Evolutionary conservation across 768 basidiomycete genomes (phyloP), one percentile per base, ranked within the genome.

Genomic region (Leccinum arenicola): DNA sequence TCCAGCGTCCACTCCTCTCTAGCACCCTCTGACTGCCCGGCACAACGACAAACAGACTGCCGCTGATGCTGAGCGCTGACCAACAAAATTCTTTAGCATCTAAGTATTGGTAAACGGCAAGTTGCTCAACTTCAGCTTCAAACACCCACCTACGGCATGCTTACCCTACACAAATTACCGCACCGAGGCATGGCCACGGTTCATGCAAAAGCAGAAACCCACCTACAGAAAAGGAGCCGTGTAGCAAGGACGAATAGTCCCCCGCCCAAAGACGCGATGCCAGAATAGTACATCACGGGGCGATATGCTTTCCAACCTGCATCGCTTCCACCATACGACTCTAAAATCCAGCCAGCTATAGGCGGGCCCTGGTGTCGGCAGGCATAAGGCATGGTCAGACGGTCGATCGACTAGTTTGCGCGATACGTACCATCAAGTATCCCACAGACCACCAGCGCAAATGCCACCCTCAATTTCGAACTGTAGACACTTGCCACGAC

Each of bases 401-500:
- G n/a, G 4, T 43, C n/a, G n/a, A 43, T n/a, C 0, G n/a, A 43
- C 40, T 43, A n/a, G 3, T 19, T 9, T 43, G 40, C 17, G 17
- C n/a, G n/a, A 27, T 15, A 55, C 64, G 55, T 48, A 71, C 65
- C 56, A 67, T 58, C 7, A 70, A 51, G 43, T 72, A 73, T 40
- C 74, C 72, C 27, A 68, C 61, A 1, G 68, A 66, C 73, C 73
- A 74, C 62, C 73, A 76, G 74, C 19, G 72, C 73, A 38, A 76
- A 68, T 1, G 73, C 73, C 19, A 67, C 63, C 19, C 69, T 59
- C n/a, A 73, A 59, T 25, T 73, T 70, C 14, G 66, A 48, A 23
- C 66, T 70, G 53, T 73, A 76, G 7, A 72, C 50, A n/a, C 69
- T 61, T 3, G 67, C 70, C 0, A 75, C 66, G 36, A 75, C 73